A percentile compares a stretch with the other conserved stretches of the same genome.
phyloP scores from a whole-genome alignment of 768 basidiomycete species.

The Trametes coccinea region DNA sequence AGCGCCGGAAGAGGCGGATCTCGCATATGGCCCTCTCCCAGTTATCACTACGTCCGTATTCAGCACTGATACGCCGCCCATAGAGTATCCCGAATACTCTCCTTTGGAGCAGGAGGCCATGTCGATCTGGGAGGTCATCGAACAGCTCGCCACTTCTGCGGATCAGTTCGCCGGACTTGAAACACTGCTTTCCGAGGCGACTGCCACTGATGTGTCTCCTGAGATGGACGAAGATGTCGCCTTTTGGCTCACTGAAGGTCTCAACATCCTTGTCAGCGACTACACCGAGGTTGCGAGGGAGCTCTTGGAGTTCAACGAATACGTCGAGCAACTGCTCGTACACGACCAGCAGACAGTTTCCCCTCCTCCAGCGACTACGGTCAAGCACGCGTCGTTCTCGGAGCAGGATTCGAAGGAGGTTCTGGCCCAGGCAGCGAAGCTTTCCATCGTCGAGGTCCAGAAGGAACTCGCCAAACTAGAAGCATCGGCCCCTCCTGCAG shows the following conservation, averaged over 20 bases:
- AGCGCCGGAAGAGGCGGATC: neutral
- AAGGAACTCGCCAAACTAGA: slow-evolving; percentile 11
- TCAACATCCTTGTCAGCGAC: slow-evolving; percentile 18
- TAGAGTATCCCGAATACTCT: slow-evolving; percentile 18
- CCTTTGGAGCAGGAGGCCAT: slow-evolving; percentile 21
- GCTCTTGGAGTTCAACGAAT: slow-evolving; percentile 16
- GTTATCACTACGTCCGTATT: slow-evolving; percentile 11
- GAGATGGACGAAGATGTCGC: slow-evolving; percentile 16
- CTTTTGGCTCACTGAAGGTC: slow-evolving; percentile 20
- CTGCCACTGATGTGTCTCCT: neutral
- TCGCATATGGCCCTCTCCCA: slow-evolving; percentile 1
- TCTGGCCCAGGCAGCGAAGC: slow-evolving; percentile 3
- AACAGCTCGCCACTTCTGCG: slow-evolving; percentile 15
- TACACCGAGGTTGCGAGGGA: slow-evolving; percentile 18
- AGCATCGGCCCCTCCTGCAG: neutral
- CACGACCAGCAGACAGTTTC: neutral
- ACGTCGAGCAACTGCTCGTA: slow-evolving; percentile 11
- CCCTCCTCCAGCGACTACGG: neutral
- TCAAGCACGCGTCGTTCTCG: slow-evolving; percentile 17
- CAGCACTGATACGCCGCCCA: neutral
- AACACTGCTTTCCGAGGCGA: neutral
- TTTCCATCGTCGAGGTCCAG: slow-evolving; percentile 6
- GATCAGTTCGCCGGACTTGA: slow-evolving; percentile 13
- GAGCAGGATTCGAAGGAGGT: slow-evolving; percentile 19
- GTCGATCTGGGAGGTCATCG: slow-evolving; percentile 19